Evolutionary conservation across 805 yeast genomes (phyloP).

Genomic region (Danielia oregonensis): DNA sequence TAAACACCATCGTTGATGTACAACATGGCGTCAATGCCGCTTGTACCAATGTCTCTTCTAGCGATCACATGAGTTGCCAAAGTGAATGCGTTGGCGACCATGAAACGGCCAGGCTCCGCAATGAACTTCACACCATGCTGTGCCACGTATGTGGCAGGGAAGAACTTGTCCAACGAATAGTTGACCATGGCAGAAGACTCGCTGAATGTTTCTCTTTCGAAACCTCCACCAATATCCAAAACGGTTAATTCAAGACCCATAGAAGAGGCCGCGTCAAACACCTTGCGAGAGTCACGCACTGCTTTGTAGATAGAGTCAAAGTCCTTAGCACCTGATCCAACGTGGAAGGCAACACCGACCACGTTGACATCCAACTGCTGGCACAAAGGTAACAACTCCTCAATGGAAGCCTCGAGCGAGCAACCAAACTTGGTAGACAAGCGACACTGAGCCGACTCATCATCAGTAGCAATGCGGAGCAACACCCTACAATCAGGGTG

Average conservation of each 20-base stretch:
- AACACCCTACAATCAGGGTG: slow-evolving; percentile 71
- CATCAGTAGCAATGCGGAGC: slow-evolving; percentile 86
- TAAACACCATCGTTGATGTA: slow-evolving; percentile 94
- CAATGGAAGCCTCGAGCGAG: slow-evolving; percentile 47
- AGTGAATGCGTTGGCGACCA: slow-evolving; percentile 82
- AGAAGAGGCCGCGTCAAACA: slow-evolving; percentile 57
- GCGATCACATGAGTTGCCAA: slow-evolving; percentile 84
- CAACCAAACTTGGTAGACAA: slow-evolving; percentile 90
- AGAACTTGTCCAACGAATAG: slow-evolving; percentile 50
- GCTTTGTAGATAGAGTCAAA: slow-evolving; percentile 65
- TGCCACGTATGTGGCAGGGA: slow-evolving; percentile 42
- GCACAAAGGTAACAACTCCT: slow-evolving; percentile 58
- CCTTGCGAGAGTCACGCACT: slow-evolving; percentile 59
- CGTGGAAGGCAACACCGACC: slow-evolving; percentile 90
- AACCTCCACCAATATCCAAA: slow-evolving; percentile 94
- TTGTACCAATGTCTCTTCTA: slow-evolving; percentile 48
- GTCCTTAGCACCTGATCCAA: slow-evolving; percentile 90
- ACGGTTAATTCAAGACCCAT: slow-evolving; percentile 47
- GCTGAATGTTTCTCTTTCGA: slow-evolving; percentile 58
- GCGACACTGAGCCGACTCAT: slow-evolving; percentile 80
- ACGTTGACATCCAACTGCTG: slow-evolving; percentile 58
- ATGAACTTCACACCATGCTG: slow-evolving; percentile 45
- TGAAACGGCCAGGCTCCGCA: slow-evolving; percentile 93
- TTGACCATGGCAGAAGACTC: slow-evolving; percentile 57
- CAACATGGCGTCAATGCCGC: slow-evolving; percentile 54